phyloP scores from a whole-genome alignment of 176 grass and related monocot genomes.

The Metroxylon sagu region DNA sequence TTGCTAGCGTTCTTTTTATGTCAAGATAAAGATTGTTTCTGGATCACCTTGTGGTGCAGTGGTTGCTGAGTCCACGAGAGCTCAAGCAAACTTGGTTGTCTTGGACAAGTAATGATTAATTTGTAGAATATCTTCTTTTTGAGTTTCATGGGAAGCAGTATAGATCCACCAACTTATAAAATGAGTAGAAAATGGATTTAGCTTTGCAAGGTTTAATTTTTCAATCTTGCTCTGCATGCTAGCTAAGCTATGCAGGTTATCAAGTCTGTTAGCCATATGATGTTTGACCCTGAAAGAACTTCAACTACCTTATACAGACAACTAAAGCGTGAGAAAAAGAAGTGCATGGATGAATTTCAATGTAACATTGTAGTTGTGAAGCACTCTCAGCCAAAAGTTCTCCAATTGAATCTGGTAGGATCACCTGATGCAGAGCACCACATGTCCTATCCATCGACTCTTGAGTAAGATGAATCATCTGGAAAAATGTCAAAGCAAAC shows the following conservation, averaged over 20 bases:
- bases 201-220: no score
- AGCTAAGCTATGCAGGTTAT: no score
- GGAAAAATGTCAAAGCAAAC: constrained; percentile 29
- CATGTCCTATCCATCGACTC: constrained; percentile 17
- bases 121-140: no score
- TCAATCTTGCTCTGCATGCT: no score
- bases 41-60: constrained; percentile 75
- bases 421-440: constrained; percentile 62
- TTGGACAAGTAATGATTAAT: constrained; percentile 72
- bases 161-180: no score
- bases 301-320: constrained; percentile 31
- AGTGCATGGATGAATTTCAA: constrained; percentile 81
- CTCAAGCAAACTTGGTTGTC: constrained; percentile 95
- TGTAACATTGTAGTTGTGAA: constrained; percentile 99
- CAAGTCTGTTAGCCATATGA: background rate
- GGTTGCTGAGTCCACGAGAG: constrained; percentile 70
- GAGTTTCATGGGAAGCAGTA: no score
- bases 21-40: constrained; percentile 87
- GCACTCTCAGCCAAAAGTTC: constrained; percentile 86
- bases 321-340: constrained; percentile 87
- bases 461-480: constrained; percentile 21
- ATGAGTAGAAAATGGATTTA: no score
- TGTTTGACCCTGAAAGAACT: background rate
- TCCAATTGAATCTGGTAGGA: constrained; percentile 84
- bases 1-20: constrained; percentile 12